Evolutionary conservation across 345 rosid species (phyloP), one percentile per base, ranked within the genome.

Genomic region (Streptanthus diversifolius): DNA sequence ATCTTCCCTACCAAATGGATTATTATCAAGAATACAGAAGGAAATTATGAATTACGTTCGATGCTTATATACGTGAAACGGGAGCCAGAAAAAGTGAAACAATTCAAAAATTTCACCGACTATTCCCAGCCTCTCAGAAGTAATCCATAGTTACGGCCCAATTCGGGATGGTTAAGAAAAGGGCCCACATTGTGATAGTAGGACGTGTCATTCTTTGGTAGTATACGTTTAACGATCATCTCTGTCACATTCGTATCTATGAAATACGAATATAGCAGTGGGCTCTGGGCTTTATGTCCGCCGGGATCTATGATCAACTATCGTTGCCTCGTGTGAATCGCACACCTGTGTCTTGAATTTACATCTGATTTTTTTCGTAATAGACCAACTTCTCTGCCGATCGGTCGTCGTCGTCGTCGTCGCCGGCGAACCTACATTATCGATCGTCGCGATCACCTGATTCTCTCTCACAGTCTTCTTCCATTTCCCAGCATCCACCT

Each of bases 301-400:
- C 12, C 77, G 80, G 3, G 76, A 65, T 65, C 91, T 82, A 4
- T 74, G 70, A 30, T 87, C 86, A 0, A 84, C 84, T 30, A 85
- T 84, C 43, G 93, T 67, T 2, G 85, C 85, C 67, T 89, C 97
- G 7, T 91, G 97, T 8, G 99, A 91, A 83, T 91, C 93, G 43
- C 97, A 91, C 33, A 95, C 99, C 72, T 88, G 99, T 0, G 93
- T 88, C 85, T 85, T 95, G 58, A 91, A 91, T 77, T 95, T 95
- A 44, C 99, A 91, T n/a, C 99, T 97, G 2, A 95, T 81, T 43
- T 64, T 85, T 63, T 71, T 80, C 4, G 82, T 74, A 47, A 90
- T 18, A 0, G 97, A 88, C 25, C 84, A 90, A 39, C 65, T 79
- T 57, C 76, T 71, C 8, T 54, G 24, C 87, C 90, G 80, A 9